A percentile compares a stretch with the other conserved stretches of the same genome.
Conservation (phyloP, 129 eudicot genomes). For the Pulicaria dysenterica region DNA sequence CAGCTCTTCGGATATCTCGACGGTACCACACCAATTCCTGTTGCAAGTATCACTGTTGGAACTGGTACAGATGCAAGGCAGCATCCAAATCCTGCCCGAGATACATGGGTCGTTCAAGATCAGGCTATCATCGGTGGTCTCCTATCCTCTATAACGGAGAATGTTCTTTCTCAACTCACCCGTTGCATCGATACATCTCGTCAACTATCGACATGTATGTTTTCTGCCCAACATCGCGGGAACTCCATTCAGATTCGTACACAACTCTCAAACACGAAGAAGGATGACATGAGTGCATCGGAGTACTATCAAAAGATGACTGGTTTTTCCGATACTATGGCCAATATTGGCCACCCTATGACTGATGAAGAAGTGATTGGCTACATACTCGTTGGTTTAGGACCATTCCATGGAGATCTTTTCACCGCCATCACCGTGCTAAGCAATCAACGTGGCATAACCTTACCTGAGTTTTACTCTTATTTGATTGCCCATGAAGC, state of each 20-base stretch:
- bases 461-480: constrained; percentile 7
- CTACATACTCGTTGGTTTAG: not conserved
- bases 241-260: not conserved
- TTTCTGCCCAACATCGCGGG: too few relatives aligned
- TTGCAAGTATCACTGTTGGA: too few relatives aligned
- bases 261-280: not conserved
- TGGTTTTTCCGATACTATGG: not conserved
- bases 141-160: not conserved
- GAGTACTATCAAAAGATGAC: not conserved
- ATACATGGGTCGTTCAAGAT: not conserved
- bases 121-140: not conserved
- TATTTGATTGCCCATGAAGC: constrained; percentile 15
- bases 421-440: not conserved
- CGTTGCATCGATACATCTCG: not conserved
- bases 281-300: not conserved
- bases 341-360: not conserved
- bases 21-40: not conserved
- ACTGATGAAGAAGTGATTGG: not conserved
- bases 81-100: not conserved
- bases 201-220: too few relatives aligned
- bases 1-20: not conserved
- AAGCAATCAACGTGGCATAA: not conserved
- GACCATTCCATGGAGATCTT: not conserved
- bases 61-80: not conserved
- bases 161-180: not conserved